A percentile compares a stretch with the other conserved stretches of the same genome.
Evolutionary conservation across 257 asterid genomes (phyloP).

Genomic region (Plantago elongata): DNA sequence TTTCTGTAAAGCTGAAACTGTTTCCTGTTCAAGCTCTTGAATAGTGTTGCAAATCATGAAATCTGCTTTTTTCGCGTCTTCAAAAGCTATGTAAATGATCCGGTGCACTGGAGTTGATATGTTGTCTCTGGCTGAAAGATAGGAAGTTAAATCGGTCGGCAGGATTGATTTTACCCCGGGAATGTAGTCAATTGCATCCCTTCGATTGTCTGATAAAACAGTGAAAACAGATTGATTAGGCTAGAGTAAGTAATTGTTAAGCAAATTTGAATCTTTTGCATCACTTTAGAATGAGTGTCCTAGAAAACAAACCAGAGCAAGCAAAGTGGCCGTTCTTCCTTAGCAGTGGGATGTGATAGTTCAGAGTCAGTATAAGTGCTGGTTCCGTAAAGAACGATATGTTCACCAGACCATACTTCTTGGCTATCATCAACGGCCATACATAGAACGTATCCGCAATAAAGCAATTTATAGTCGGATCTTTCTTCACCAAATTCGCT

Average conservation of each 20-base stretch:
- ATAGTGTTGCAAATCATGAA: constrained; percentile 53
- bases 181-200: constrained; percentile 36
- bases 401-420: constrained; percentile 32
- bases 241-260: too few species aligned
- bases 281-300: background rate
- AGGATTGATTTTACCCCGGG: constrained; percentile 46
- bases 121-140: constrained; percentile 33
- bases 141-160: constrained; percentile 46
- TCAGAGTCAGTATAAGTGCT: constrained; percentile 36
- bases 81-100: constrained; percentile 33
- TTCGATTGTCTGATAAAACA: constrained; percentile 27
- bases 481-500: constrained; percentile 19
- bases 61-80: constrained; percentile 44
- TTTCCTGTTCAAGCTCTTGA: constrained; percentile 45
- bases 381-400: constrained; percentile 55
- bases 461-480: constrained; percentile 30
- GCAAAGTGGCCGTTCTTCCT: constrained; percentile 3
- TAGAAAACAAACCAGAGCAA: background rate
- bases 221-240: too few species aligned
- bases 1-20: constrained; percentile 34
- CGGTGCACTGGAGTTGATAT: constrained; percentile 25
- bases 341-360: constrained; percentile 29
- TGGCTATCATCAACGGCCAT: constrained; percentile 40
- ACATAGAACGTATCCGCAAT: constrained; percentile 44
- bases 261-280: too few species aligned